Base-by-base conservation (phyloP, 805 yeast genomes). In the Hanseniaspora nectarophila region DNA sequence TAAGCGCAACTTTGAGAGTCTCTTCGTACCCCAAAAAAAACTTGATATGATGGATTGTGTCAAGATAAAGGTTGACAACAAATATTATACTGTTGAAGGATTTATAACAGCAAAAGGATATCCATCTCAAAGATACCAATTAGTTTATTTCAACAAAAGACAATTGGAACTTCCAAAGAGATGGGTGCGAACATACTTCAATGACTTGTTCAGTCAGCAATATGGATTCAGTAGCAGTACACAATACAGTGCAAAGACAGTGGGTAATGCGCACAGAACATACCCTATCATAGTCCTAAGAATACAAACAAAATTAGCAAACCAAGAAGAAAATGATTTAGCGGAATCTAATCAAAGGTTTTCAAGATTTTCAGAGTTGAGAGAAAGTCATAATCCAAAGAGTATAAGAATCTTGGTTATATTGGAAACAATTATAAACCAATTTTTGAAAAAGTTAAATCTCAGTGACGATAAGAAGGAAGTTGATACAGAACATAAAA, bases 71-170 rank as follows among this genome's bases (percentile, higher is more conserved):
- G 51, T 56, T 8, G 53, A 33, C 10, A 60, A 46, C 51, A 56
- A 57, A 44, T 62, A 62, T 1, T 64, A 61, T 43, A 54, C 54
- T 7, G 59, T 68, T n/a, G 56, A 59, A 0, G 76, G 77, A 2
- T 55, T 72, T 0, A 63, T 79, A 10, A 74, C 77, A 0, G 59
- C 57, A 3, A 34, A 51, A 0, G 67, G 75, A 0, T 55, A 63
- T 0, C 67, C 67, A 51, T 59, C 71, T 0, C 70, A 64, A 40
- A 54, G 58, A 1, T 66, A 68, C 53, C 84, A 78, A 56, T 71
- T 67, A 47, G 57, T 77, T 1, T 73, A 68, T 49, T 56, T 75
- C 21, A 77, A 80, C 23, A 10, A 40, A n/a, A 47, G 39, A 21
- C 59, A 69, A 69, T 2, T 63, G 73, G 23, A 7, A 42, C 51